Evolutionary conservation across 2,329 filamentous ascomycete genomes (phyloP).

Genomic region (Talaromyces marneffei): DNA sequence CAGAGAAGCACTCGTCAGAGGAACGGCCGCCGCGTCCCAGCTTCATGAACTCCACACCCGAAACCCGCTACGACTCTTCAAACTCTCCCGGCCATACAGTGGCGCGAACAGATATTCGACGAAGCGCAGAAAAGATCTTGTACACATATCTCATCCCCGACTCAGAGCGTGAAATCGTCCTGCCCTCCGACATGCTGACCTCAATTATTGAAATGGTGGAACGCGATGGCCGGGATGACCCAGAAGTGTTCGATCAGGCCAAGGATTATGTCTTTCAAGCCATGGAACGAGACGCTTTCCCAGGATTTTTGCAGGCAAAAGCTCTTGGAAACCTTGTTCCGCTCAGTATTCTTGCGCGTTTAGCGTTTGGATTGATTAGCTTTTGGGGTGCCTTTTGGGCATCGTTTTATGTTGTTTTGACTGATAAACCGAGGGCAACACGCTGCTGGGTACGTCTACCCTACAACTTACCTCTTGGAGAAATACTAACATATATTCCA

Average conservation of each 20-base stretch:
- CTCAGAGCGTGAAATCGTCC: constrained; percentile 92
- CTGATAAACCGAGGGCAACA: constrained; percentile 66
- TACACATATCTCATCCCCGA: constrained; percentile 93
- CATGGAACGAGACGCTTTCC: constrained; percentile 99
- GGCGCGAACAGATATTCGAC: constrained; percentile 80
- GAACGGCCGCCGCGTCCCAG: constrained; percentile 51
- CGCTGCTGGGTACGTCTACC: constrained; percentile 70
- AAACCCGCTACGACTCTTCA: constrained; percentile 62
- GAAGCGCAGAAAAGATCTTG: constrained; percentile 96
- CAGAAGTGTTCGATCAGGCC: constrained; percentile 92
- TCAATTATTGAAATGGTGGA: constrained; percentile 86
- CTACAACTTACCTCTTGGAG: background rate
- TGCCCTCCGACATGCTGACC: constrained; percentile 79
- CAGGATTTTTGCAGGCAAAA: constrained; percentile 90
- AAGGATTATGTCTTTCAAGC: constrained; percentile 99
- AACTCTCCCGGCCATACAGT: constrained; percentile 80
- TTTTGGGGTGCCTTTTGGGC: constrained; percentile 95
- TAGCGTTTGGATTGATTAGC: constrained; percentile 76
- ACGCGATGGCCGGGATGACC: constrained; percentile 85
- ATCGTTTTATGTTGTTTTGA: constrained; percentile 86
- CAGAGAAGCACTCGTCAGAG: constrained; percentile 33
- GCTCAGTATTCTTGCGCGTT: constrained; percentile 74
- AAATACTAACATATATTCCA: constrained; percentile 28
- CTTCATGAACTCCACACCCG: constrained; percentile 58
- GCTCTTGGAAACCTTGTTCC: constrained; percentile 93